Evolutionary conservation across 2,329 filamentous ascomycete genomes (phyloP).

Genomic region (Geosmithia flava): DNA sequence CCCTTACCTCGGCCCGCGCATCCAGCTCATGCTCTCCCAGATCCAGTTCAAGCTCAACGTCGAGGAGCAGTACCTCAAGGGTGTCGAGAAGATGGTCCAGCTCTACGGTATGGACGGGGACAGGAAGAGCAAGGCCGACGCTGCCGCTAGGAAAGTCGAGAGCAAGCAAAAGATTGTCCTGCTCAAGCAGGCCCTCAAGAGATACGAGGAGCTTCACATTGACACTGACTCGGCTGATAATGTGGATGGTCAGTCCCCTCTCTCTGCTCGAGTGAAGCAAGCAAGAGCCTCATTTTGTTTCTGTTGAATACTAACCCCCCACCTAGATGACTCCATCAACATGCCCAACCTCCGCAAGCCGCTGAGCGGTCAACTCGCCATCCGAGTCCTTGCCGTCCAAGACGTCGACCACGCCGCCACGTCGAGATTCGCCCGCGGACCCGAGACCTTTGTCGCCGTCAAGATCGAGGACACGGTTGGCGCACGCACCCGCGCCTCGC

Average conservation of each 20-base stretch:
- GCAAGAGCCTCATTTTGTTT: no score
- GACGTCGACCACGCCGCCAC: conserved; percentile 90
- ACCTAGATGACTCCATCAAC: conserved; percentile 85
- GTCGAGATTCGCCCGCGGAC: conserved; percentile 73
- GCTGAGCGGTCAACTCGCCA: conserved; percentile 78
- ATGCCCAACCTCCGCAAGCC: conserved; percentile 91
- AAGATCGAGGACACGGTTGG: conserved; percentile 94
- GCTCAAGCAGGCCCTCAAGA: conserved; percentile 86
- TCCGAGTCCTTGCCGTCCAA: conserved; percentile 78
- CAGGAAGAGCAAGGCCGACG: conserved; percentile 87
- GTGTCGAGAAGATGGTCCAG: conserved; percentile 98
- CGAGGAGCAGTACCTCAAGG: conserved; percentile 97
- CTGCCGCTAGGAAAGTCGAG: conserved; percentile 78
- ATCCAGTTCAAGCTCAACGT: conserved; percentile 98
- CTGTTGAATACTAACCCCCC: not conserved
- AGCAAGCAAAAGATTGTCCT: conserved; percentile 97
- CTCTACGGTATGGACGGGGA: conserved; percentile 96
- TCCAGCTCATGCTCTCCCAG: conserved; percentile 97
- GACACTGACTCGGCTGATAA: conserved; percentile 73
- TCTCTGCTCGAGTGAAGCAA: no score
- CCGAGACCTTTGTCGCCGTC: conserved; percentile 90
- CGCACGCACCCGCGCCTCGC: conserved; percentile 72
- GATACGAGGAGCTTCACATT: conserved; percentile 95
- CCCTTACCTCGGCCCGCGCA: conserved; percentile 85
- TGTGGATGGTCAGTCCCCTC: conserved; percentile 56